Evolutionary conservation across 306 rosid genomes (phyloP), one percentile per base, ranked within the genome.

Genomic region (Arachis stenosperma): DNA sequence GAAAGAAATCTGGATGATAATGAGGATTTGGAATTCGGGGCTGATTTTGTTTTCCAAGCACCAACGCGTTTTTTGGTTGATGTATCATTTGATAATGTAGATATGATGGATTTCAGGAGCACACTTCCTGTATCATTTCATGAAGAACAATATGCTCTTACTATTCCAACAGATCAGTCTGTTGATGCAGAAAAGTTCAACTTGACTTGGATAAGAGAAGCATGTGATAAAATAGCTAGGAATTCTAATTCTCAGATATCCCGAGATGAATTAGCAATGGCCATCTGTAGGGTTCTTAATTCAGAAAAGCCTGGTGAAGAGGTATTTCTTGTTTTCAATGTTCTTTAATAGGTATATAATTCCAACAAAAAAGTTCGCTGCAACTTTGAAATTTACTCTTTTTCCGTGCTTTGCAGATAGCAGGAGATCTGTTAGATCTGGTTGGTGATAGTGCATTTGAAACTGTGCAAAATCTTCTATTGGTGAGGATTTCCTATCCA

Each of bases 231-330:
- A 79, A 89, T 93, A 81, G 88, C 83, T 42, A 71, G 70, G 85
- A 80, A 73, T 70, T 75, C 67, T 37, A 54, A 50, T 74, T 83
- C 75, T 2, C 85, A 80, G 82, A 86, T 89, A 74, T 86, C 97
- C 22, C 83, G 61, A 65, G 96, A 93, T 78, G 97, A 93, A 84
- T 73, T 93, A 72, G 97, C 98, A 42, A 81, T 93, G 93, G 84
- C 97, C 64, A 89, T 93, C 76, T 93, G 98, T 79, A 85, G 88
- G 87, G 98, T 91, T 70, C 97, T 93, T 79, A 81, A 85, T 75
- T 89, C 98, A 71, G 97, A 85, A 67, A 93, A 91, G 78, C 89
- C 92, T 39, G 97, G 98, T 8, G 98, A 93, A 78, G 97, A 88
- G 98, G 97, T 93, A 90, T 71, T 69, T 40, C 41, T 73, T 71